These are phyloP conservation scores for Euphrasia confusa DNA, from an alignment of 257 asterid genomes.

Conservation along the genomic window DNA sequence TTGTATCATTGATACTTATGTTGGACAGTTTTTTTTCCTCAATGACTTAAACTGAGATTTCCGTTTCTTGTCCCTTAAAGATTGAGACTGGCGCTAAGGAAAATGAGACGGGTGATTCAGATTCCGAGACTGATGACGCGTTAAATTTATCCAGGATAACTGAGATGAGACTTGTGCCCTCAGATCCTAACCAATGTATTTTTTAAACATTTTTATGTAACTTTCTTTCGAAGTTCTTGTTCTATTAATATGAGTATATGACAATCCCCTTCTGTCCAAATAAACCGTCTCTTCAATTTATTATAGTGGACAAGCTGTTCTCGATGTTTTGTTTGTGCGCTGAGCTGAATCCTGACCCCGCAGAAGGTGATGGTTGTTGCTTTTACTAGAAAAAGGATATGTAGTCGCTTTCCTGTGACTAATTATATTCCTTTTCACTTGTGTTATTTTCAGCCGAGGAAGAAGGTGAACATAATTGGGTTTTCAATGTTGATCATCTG, in stretches of 20 bases:
- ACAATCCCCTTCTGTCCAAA: neutral
- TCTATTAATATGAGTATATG: neutral
- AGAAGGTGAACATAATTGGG: conserved; percentile 68
- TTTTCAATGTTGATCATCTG: conserved; percentile 69
- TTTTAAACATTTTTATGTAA: neutral
- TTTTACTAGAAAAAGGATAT: conserved; percentile 13
- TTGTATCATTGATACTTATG: neutral
- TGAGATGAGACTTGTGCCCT: conserved; percentile 90
- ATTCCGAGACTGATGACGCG: conserved; percentile 47
- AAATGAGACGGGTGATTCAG: conserved; percentile 50
- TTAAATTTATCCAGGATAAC: conserved; percentile 59
- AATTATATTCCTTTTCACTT: neutral
- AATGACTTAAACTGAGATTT: neutral
- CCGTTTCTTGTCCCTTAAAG: conserved; percentile 34
- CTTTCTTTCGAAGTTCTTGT: no score
- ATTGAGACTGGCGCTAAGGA: conserved; percentile 74
- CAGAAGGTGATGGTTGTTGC: conserved; percentile 37
- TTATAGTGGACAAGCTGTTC: conserved; percentile 75
- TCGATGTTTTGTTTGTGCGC: conserved; percentile 47
- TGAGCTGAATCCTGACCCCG: conserved; percentile 36
- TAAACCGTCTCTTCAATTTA: conserved; percentile 17
- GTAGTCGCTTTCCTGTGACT: neutral
- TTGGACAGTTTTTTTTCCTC: neutral
- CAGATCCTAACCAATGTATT: conserved; percentile 71
- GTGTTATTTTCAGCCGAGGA: conserved; percentile 39